phyloP scores from a whole-genome alignment of 1,284 basidiomycete genomes.

The Tranzscheliella williamsii region DNA sequence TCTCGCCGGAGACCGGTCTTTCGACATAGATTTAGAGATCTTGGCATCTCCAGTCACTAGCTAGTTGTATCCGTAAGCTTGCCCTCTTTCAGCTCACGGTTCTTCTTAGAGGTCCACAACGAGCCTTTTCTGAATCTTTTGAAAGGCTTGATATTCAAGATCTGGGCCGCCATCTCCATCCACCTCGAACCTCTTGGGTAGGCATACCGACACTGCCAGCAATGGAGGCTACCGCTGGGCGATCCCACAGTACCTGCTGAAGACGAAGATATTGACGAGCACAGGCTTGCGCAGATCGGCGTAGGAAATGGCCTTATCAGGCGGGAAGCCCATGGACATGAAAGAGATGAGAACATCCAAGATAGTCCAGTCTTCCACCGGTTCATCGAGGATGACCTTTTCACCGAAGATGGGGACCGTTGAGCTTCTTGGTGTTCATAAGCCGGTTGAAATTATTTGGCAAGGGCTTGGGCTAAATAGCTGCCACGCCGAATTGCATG shows the following conservation, averaged over 20 bases:
- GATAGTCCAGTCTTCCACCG: constrained; percentile 86
- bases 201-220: constrained; percentile 90
- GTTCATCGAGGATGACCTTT: constrained; percentile 75
- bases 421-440: constrained; percentile 50
- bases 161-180: constrained; percentile 82
- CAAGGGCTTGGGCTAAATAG: constrained; percentile 60
- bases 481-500: constrained; percentile 58
- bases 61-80: constrained; percentile 73
- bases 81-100: constrained; percentile 15
- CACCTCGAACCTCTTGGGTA: constrained; percentile 83
- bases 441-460: constrained; percentile 60
- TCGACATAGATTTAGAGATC: constrained; percentile 86
- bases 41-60: constrained; percentile 73
- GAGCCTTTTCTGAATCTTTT: constrained; percentile 45
- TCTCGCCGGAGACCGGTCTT: constrained; percentile 97
- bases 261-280: constrained; percentile 86
- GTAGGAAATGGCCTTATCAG: constrained; percentile 93
- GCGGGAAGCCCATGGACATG: constrained; percentile 96
- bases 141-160: constrained; percentile 34
- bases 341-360: constrained; percentile 98
- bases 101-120: constrained; percentile 36
- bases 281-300: constrained; percentile 89
- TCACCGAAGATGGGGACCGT: constrained; percentile 95
- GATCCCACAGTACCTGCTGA: constrained; percentile 83
- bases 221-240: constrained; percentile 85